Base-by-base conservation (phyloP, 495 filamentous ascomycete species). In the Xylaria longipes region DNA sequence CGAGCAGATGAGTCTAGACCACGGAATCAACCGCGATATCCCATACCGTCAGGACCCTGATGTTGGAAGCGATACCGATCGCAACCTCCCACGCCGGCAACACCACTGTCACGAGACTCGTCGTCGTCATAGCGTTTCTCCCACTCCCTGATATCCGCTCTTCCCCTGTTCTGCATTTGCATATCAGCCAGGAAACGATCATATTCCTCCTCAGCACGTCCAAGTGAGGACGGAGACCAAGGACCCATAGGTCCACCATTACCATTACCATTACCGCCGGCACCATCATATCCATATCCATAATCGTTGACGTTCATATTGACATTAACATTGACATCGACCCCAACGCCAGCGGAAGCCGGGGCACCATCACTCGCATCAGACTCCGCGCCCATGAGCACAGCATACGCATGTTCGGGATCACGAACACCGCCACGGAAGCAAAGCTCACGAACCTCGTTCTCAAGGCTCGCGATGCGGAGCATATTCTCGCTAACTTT, bases 361-460 rank as follows among this genome's bases (percentile, higher is more conserved):
- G 12, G n/a, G 0, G 8, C 25, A 41, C 37, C 20, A 17, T 17
- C 12, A 15, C 41, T 57, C n/a, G 1, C 45, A 25, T 56, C 58
- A 4, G 45, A 41, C 20, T 65, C 58, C 0, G 6, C 48, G 31
- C 65, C 57, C 48, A 61, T 56, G 14, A 76, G 39, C 58, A 72
- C 72, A 0, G 69, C 71, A 48, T 67, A 77, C 14, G 74, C 68
- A 3, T 60, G 72, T 2, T 73, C 15, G 11, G 60, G 39, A 31
- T 57, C 45, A 1, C 35, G 45, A 8, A 68, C 69, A 39, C 73
- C 75, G 2, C 37, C 70, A 0, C 54, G 6, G 7, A 69, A 35
- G 33, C 75, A 77, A 2, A 71, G 56, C 27, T 71, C 71, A 0
- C 17, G 6, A 2, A 77, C 37, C 29, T 73, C 71, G 14, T 37